Base-by-base conservation (phyloP, 352 stramenopile species). In the Phytophthora brassicae region DNA sequence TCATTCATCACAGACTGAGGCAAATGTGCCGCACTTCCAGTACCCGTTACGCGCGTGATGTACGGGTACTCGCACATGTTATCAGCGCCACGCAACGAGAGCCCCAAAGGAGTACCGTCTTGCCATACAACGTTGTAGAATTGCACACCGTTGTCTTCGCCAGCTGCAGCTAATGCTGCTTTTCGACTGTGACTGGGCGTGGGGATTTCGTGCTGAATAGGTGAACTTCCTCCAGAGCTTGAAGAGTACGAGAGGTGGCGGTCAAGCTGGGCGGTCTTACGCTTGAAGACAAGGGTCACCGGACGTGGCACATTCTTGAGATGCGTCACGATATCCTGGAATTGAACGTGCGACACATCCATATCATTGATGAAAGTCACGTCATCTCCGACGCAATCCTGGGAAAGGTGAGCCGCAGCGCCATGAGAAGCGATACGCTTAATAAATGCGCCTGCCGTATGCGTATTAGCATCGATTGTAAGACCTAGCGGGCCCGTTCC, bases 311-410 rank as follows among this genome's bases (percentile, higher is more conserved):
- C 81, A 45, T 80, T 88, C 64, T 91, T 92, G 4, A 95, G 65
- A 56, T 93, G 81, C 2, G 69, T 60, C 17, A 95, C 84, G 45
- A 95, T 92, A 29, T 92, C 82, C 20, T 82, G 70, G 66, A 93
- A 95, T 19, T 75, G 66, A 55, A 95, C 63, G 23, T 70, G 81
- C 16, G 64, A 72, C n/a, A 93, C 78, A 56, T 93, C 81, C 66
- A 93, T 89, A 44, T 92, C 84, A 57, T 95, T 95, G 57, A 95
- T 93, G 56, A 92, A 80, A 13, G 81, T 92, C 46, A 95, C 70
- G 39, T 87, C 83, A 57, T 95, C 86, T 19, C 82, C 82, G 14
- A 90, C 70, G 60, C 86, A 93, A 42, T 95, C 86, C 24, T 95
- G 81, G n/a, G 84, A 75, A 6, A 95, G 66, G 26, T 86, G 74